phyloP scores from a whole-genome alignment of 2,329 filamentous ascomycete genomes.

The Claviceps maximensis region DNA sequence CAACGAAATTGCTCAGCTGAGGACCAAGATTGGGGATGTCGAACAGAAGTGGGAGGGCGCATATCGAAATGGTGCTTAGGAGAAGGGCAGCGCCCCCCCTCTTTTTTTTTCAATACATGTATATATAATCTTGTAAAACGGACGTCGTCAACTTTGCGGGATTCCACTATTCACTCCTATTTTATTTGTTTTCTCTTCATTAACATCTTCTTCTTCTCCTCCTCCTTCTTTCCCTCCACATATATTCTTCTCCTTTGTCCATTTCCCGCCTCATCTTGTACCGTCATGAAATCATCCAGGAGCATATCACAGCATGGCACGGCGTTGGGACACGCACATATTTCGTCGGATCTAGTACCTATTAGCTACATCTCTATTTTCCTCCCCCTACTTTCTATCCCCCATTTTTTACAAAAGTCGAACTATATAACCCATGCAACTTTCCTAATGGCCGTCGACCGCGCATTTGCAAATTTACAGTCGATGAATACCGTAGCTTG shows the following conservation, averaged over 20 bases:
- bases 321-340: constrained; percentile 16
- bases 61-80: constrained; percentile 23
- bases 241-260: neutral
- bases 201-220: neutral
- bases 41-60: constrained; percentile 46
- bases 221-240: neutral
- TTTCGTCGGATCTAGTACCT: neutral
- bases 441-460: too few species aligned
- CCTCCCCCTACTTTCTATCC: too few species aligned
- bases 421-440: too few species aligned
- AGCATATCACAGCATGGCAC: constrained; percentile 19
- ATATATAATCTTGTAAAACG: too few species aligned
- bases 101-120: too few species aligned
- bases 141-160: too few species aligned
- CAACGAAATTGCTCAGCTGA: constrained; percentile 58
- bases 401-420: too few species aligned
- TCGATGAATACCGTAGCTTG: too few species aligned
- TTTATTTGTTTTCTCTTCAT: neutral
- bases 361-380: neutral
- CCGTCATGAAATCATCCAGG: too few species aligned
- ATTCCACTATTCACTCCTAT: neutral
- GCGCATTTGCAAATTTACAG: too few species aligned
- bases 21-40: constrained; percentile 49
- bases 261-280: neutral
- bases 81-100: too few species aligned